Evolutionary conservation across 345 rosid species (phyloP).

Genomic region (Syzygium jambos): DNA sequence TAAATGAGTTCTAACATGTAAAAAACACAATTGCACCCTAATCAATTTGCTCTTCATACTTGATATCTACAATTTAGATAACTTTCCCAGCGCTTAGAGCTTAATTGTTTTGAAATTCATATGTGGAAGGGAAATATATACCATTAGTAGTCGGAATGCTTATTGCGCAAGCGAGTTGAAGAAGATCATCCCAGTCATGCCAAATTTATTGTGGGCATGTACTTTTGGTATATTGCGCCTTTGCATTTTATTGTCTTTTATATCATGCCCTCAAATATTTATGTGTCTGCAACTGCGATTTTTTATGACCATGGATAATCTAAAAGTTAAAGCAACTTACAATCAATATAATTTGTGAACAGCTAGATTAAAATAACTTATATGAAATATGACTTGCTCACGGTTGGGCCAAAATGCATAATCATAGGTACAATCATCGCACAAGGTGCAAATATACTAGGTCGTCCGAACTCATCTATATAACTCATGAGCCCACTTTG

Average conservation of each 20-base stretch:
- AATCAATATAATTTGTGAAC: not conserved
- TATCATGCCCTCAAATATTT: not conserved
- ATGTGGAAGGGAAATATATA: not conserved
- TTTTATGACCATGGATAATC: not conserved
- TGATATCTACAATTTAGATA: not conserved
- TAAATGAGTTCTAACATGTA: not conserved
- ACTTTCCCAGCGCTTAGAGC: not conserved
- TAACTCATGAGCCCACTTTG: not conserved
- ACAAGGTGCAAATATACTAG: not conserved
- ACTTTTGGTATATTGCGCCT: not conserved
- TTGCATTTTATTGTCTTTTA: not conserved
- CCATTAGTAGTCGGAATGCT: not conserved
- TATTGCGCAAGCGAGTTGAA: not conserved
- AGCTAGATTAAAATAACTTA: not conserved
- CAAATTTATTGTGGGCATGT: not conserved
- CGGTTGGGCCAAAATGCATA: not conserved
- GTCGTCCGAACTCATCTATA: not conserved
- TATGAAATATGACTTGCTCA: not conserved
- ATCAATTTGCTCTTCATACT: not conserved
- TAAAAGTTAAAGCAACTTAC: not conserved
- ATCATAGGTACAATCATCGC: not conserved
- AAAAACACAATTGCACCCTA: not conserved
- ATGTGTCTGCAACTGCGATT: not conserved
- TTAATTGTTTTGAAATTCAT: not conserved
- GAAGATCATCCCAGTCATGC: not conserved